Evolutionary conservation across 192 early-diverging fungal genomes (phyloP).

Genomic region (Entomortierella lignicola): DNA sequence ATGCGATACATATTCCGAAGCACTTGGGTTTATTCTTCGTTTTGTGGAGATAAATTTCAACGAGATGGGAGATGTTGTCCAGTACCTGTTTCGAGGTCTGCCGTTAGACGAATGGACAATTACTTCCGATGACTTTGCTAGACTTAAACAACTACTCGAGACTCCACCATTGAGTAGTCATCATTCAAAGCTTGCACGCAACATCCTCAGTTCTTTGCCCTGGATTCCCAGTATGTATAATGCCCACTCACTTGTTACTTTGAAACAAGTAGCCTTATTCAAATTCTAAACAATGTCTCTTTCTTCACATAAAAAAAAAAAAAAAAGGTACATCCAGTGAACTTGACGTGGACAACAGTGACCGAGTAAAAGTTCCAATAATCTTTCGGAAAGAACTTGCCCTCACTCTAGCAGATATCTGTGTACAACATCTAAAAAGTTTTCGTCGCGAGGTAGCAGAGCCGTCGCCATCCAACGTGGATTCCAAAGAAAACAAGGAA

Average conservation of each 20-base stretch:
- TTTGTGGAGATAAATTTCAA: conserved; percentile 54
- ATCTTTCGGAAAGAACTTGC: conserved; percentile 27
- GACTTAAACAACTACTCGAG: conserved; percentile 44
- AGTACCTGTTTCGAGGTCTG: conserved; percentile 60
- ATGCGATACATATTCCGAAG: conserved; percentile 43
- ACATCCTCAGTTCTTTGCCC: conserved; percentile 12
- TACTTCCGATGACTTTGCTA: conserved; percentile 41
- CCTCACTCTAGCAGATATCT: conserved; percentile 21
- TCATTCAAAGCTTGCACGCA: conserved; percentile 33
- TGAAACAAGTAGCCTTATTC: too few species aligned
- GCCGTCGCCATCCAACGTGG: not conserved
- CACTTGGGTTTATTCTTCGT: conserved; percentile 50
- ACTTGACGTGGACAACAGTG: not conserved
- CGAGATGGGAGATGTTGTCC: conserved; percentile 55
- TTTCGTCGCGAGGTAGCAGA: not conserved
- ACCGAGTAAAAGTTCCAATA: not conserved
- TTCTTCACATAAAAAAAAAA: too few species aligned
- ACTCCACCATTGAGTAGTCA: conserved; percentile 28
- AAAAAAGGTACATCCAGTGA: too few species aligned
- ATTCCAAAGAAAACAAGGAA: not conserved
- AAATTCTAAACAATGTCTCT: not conserved
- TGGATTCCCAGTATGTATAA: conserved; percentile 28
- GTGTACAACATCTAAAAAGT: conserved; percentile 14
- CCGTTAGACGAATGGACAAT: conserved; percentile 56
- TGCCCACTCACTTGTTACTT: too few species aligned